phyloP scores from a whole-genome alignment of 202 grass and related monocot species.

The Schoenoplectus tabernaemontani region DNA sequence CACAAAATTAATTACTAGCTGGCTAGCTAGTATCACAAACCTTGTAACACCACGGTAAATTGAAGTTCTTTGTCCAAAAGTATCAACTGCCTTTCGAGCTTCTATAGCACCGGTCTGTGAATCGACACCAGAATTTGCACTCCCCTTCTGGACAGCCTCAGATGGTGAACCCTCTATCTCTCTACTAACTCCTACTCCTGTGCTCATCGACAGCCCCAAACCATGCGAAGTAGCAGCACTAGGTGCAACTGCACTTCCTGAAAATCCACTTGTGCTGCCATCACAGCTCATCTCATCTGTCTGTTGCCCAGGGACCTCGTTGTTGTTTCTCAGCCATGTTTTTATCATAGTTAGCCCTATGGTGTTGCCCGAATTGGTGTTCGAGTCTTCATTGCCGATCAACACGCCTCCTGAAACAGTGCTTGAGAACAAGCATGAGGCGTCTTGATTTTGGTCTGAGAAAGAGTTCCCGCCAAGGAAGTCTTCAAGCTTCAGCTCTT shows the following conservation, averaged over 20 bases:
- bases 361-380: slow-evolving; percentile 41
- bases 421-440: slow-evolving; percentile 37
- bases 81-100: slow-evolving; percentile 65
- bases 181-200: slow-evolving; percentile 31
- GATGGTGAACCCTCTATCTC: slow-evolving; percentile 57
- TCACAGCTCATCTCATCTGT: slow-evolving; percentile 40
- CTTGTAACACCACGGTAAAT: slow-evolving; percentile 88
- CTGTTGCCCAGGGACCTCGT: slow-evolving; percentile 20
- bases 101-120: slow-evolving; percentile 40
- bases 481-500: slow-evolving; percentile 80
- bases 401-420: slow-evolving; percentile 20
- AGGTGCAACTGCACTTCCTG: slow-evolving; percentile 35
- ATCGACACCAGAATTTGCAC: slow-evolving; percentile 34
- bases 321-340: slow-evolving; percentile 71
- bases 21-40: slow-evolving; percentile 41
- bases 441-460: slow-evolving; percentile 47
- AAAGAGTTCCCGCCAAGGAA: slow-evolving; percentile 83
- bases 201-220: slow-evolving; percentile 83
- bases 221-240: slow-evolving; percentile 48
- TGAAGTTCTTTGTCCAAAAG: slow-evolving; percentile 88
- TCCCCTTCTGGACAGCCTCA: slow-evolving; percentile 47
- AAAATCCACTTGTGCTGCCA: slow-evolving; percentile 21
- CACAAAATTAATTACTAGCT: not conserved
- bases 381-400: slow-evolving; percentile 22
- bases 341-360: slow-evolving; percentile 94